Evolutionary conservation across 2,329 filamentous ascomycete genomes (phyloP).

Genomic region (Xylariaceae sp.): DNA sequence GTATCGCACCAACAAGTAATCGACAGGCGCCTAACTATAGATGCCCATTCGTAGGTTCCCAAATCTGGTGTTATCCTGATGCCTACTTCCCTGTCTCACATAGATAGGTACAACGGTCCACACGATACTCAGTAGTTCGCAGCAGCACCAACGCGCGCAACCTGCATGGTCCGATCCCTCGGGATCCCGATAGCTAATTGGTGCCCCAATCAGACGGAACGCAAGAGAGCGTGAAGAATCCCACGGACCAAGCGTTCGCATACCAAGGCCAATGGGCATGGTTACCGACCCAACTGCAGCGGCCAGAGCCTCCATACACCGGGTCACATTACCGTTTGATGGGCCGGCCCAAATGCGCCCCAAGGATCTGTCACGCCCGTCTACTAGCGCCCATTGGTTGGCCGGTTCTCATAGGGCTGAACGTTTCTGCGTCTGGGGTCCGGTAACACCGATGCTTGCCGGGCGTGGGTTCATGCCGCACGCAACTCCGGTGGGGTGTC

Average conservation of each 20-base stretch:
- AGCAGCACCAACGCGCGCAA: too few relatives aligned
- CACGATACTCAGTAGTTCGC: too few relatives aligned
- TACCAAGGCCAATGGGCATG: background rate
- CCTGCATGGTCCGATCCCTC: background rate
- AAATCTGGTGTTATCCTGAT: background rate
- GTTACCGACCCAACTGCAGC: background rate
- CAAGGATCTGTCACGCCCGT: background rate
- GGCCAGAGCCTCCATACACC: background rate
- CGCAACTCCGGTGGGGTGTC: background rate
- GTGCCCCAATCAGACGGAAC: background rate
- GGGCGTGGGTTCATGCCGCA: background rate
- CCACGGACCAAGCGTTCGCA: background rate
- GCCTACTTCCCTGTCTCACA: background rate
- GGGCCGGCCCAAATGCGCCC: background rate
- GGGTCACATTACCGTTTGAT: background rate
- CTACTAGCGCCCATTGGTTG: background rate
- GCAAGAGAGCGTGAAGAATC: background rate
- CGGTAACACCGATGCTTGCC: background rate
- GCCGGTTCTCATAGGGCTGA: background rate
- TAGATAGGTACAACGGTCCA: background rate
- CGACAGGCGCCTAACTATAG: background rate
- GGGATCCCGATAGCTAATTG: background rate
- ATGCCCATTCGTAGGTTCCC: background rate
- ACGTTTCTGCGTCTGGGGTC: background rate
- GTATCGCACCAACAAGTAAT: background rate